A percentile compares a stretch with the other conserved stretches of the same genome.
Conservation (phyloP, 2,329 filamentous ascomycete species). For the Pseudopyricularia javanii region DNA sequence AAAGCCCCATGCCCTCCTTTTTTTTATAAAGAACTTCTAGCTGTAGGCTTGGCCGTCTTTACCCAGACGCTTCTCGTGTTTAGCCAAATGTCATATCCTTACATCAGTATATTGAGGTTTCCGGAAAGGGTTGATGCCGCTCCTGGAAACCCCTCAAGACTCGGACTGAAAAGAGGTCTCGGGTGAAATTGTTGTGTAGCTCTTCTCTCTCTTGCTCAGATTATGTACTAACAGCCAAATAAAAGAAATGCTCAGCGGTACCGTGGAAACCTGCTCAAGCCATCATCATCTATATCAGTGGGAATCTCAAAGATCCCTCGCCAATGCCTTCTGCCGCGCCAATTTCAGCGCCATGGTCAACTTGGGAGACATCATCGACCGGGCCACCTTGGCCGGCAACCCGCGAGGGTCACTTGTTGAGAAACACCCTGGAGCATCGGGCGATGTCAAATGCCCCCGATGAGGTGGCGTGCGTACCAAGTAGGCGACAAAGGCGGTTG, state of each 20-base stretch:
- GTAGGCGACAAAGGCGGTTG: slow-evolving; percentile 17
- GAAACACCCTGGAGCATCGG: not conserved
- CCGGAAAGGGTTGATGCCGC: not conserved
- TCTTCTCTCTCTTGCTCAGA: slow-evolving; percentile 16
- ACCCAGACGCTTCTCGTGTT: not conserved
- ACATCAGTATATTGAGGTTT: not conserved
- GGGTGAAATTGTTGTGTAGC: slow-evolving; percentile 15
- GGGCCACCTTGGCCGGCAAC: not conserved
- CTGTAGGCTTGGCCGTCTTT: not conserved
- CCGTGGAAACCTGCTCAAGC: too few relatives aligned
- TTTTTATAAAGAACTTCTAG: not conserved
- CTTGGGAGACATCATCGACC: not conserved
- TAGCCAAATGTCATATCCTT: not conserved
- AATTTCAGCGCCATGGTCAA: not conserved
- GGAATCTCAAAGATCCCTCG: too few relatives aligned
- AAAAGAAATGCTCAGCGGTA: too few relatives aligned
- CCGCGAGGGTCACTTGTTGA: not conserved
- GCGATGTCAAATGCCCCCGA: not conserved
- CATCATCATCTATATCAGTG: too few relatives aligned
- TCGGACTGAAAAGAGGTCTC: not conserved
- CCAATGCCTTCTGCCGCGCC: not conserved
- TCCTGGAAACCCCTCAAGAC: not conserved
- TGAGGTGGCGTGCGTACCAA: slow-evolving; percentile 5
- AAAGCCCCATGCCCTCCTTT: not conserved
- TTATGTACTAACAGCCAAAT: too few relatives aligned